A percentile compares a stretch with the other conserved stretches of the same genome.
phyloP scores from a whole-genome alignment of 345 rosid species.

The Aegle marmelos region DNA sequence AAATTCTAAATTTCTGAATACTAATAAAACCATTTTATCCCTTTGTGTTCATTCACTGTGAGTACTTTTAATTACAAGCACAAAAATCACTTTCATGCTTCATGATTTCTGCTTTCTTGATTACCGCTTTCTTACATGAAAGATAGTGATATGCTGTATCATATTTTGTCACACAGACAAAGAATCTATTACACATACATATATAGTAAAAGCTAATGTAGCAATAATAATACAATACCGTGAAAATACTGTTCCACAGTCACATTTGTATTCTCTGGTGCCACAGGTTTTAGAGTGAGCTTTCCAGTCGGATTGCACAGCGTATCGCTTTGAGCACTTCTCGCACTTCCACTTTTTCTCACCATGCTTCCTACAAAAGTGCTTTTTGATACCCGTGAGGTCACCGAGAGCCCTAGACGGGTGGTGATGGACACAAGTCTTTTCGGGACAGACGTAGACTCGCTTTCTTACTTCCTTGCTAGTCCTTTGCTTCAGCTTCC shows the following conservation, averaged over 20 bases:
- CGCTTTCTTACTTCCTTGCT: slow-evolving; percentile 76
- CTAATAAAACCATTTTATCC: not conserved
- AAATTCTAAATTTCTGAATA: not conserved
- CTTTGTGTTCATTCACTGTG: not conserved
- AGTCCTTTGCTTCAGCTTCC: slow-evolving; percentile 96
- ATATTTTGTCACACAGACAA: too few species aligned
- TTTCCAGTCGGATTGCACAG: slow-evolving; percentile 98
- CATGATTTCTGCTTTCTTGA: not conserved
- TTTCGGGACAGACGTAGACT: slow-evolving; percentile 95
- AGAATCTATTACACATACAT: too few species aligned
- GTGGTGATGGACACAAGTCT: slow-evolving; percentile 80
- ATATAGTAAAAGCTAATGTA: too few species aligned
- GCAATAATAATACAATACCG: slow-evolving; percentile 40
- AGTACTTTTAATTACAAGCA: not conserved
- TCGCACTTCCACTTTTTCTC: slow-evolving; percentile 99
- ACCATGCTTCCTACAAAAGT: slow-evolving; percentile 91
- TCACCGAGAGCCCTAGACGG: slow-evolving; percentile 97
- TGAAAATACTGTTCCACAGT: slow-evolving; percentile 90
- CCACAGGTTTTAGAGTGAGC: slow-evolving; percentile 98
- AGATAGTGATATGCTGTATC: too few species aligned
- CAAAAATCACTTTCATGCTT: slow-evolving; percentile 13
- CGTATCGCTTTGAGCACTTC: slow-evolving; percentile 89
- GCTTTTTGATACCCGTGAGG: slow-evolving; percentile 95
- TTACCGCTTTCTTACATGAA: too few species aligned
- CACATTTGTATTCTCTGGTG: slow-evolving; percentile 91